phyloP scores from a whole-genome alignment of 805 yeast genomes.

The Kodamaea lidongshanica region DNA sequence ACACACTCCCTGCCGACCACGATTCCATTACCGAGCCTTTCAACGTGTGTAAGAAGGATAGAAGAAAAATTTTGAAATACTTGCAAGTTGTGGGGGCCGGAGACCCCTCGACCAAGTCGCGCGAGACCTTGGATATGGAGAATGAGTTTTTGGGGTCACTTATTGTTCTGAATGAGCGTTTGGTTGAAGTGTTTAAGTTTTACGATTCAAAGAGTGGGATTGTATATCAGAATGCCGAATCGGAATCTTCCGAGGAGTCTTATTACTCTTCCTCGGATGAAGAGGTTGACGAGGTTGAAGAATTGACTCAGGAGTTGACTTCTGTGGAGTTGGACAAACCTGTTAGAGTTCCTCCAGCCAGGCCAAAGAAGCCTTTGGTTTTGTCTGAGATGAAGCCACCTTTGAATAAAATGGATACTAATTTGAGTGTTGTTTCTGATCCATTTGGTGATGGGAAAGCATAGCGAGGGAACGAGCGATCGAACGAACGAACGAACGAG shows the following conservation, averaged over 20 bases:
- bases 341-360: slow-evolving; percentile 23
- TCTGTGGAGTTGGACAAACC: too few relatives aligned
- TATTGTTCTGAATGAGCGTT: slow-evolving; percentile 84
- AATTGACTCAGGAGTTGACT: slow-evolving; percentile 1
- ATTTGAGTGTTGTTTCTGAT: slow-evolving; percentile 25
- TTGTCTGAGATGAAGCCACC: slow-evolving; percentile 7
- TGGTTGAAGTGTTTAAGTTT: slow-evolving; percentile 63
- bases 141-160: slow-evolving; percentile 87
- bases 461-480: too few relatives aligned
- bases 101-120: slow-evolving; percentile 21
- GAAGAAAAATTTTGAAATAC: slow-evolving; percentile 75
- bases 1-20: slow-evolving; percentile 58
- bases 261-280: slow-evolving; percentile 35
- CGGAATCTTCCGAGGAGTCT: slow-evolving; percentile 31
- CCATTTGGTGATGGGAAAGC: slow-evolving; percentile 36
- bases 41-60: slow-evolving; percentile 64
- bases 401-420: slow-evolving; percentile 20
- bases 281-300: slow-evolving; percentile 24
- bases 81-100: slow-evolving; percentile 70
- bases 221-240: slow-evolving; percentile 32
- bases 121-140: slow-evolving; percentile 32
- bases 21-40: slow-evolving; percentile 57
- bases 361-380: slow-evolving; percentile 21
- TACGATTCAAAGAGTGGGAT: slow-evolving; percentile 55
- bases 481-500: too few relatives aligned